A percentile compares a stretch with the other conserved stretches of the same genome.
Evolutionary conservation across 2,329 filamentous ascomycete species (phyloP).

Genomic region (Hypomyces perniciosus): DNA sequence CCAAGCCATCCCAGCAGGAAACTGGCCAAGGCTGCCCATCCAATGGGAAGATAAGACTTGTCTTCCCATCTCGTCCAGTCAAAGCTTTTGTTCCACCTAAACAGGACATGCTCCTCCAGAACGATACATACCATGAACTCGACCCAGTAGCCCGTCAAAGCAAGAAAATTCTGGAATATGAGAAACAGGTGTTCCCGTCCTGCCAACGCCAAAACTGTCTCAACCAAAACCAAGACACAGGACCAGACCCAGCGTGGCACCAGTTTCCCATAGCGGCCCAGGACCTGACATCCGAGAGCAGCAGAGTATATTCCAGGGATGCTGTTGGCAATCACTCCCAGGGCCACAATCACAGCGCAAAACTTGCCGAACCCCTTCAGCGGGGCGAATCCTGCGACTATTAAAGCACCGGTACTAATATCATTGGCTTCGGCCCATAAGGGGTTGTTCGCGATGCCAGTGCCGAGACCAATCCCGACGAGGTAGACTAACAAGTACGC

Average conservation of each 20-base stretch:
- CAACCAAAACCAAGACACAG: conserved; percentile 45
- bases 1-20: conserved; percentile 42
- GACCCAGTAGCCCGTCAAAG: conserved; percentile 51
- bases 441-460: conserved; percentile 43
- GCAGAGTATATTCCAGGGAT: conserved; percentile 51
- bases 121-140: conserved; percentile 45
- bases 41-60: conserved; percentile 36
- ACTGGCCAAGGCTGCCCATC: conserved; percentile 38
- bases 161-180: conserved; percentile 48
- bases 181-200: conserved; percentile 48
- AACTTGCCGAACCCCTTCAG: conserved; percentile 52
- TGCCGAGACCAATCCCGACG: conserved; percentile 46
- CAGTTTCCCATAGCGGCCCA: conserved; percentile 46
- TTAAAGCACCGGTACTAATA: conserved; percentile 47
- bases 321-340: conserved; percentile 51
- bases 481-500: conserved; percentile 64
- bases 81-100: conserved; percentile 34
- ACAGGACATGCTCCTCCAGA: conserved; percentile 38
- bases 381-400: conserved; percentile 49
- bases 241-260: conserved; percentile 51
- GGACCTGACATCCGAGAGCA: conserved; percentile 53
- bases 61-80: conserved; percentile 44
- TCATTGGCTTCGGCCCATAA: conserved; percentile 47
- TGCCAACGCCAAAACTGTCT: conserved; percentile 49
- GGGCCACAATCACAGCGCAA: conserved; percentile 48